A percentile compares a stretch with the other conserved stretches of the same genome.
phyloP scores from a whole-genome alignment of 331 rosid species.

The Arachis monticola region DNA sequence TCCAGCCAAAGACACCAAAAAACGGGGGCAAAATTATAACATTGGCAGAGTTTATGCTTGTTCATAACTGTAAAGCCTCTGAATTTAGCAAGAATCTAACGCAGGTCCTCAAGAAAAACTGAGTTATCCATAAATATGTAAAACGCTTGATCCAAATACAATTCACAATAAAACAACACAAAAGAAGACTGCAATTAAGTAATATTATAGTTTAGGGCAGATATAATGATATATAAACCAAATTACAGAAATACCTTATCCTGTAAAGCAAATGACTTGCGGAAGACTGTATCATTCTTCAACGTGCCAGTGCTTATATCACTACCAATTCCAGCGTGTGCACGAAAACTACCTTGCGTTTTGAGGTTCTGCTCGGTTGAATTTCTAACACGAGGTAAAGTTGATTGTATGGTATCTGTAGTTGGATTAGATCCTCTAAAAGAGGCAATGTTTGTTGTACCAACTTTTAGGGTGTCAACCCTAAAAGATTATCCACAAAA shows the following conservation, averaged over 20 bases:
- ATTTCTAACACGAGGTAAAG: conserved; percentile 49
- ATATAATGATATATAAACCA: conserved; percentile 30
- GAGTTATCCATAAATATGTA: not conserved
- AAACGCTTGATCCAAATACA: not conserved
- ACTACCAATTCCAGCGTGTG: conserved; percentile 48
- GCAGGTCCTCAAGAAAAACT: not conserved
- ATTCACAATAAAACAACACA: not conserved
- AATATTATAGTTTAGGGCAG: conserved; percentile 18
- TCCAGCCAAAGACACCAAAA: not conserved
- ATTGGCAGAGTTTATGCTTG: not conserved
- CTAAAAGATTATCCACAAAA: conserved; percentile 49
- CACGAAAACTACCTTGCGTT: conserved; percentile 42
- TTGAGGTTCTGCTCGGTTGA: conserved; percentile 56
- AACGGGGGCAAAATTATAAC: not conserved
- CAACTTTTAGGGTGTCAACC: conserved; percentile 49
- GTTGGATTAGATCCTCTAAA: conserved; percentile 53
- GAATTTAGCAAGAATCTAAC: not conserved
- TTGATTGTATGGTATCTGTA: conserved; percentile 40
- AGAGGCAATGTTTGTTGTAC: conserved; percentile 30
- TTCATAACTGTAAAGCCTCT: not conserved
- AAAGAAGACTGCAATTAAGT: not conserved
- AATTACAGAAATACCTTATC: conserved; percentile 72
- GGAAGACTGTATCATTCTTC: conserved; percentile 68
- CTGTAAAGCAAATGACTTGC: conserved; percentile 90
- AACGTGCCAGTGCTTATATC: conserved; percentile 42